A percentile compares a stretch with the other conserved stretches of the same genome.
phyloP scores from a whole-genome alignment of 2,329 filamentous ascomycete species.

The Penicillium sp. region DNA sequence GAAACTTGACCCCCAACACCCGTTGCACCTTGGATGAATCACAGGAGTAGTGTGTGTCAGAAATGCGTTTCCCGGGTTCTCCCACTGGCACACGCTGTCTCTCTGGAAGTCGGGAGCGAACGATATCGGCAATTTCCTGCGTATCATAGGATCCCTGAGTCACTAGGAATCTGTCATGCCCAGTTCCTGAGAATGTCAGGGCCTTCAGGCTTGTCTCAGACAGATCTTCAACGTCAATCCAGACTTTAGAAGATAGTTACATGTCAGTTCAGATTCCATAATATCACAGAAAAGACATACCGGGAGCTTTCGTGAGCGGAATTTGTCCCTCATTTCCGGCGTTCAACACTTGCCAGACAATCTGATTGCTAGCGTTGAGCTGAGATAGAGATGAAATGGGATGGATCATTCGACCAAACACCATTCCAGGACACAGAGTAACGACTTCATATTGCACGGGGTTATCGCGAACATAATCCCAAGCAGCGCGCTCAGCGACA shows the following conservation, averaged over 20 bases:
- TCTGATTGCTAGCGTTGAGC: slow-evolving; percentile 29
- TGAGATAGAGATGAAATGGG: slow-evolving; percentile 17
- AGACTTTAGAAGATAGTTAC: slow-evolving; percentile 13
- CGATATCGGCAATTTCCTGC: slow-evolving; percentile 31
- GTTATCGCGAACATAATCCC: slow-evolving; percentile 24
- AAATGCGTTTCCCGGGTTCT: slow-evolving; percentile 23
- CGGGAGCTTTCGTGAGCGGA: slow-evolving; percentile 26
- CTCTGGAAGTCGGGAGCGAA: slow-evolving; percentile 13
- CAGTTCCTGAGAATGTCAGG: slow-evolving; percentile 10
- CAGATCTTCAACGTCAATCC: slow-evolving; percentile 25
- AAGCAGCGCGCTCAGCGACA: slow-evolving; percentile 26
- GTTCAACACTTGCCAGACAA: slow-evolving; percentile 30
- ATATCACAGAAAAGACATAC: not conserved
- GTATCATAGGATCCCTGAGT: slow-evolving; percentile 28
- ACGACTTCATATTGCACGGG: slow-evolving; percentile 16
- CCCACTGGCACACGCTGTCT: slow-evolving; percentile 21
- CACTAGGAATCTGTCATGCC: slow-evolving; percentile 25
- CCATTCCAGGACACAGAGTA: slow-evolving; percentile 27
- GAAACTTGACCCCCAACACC: slow-evolving; percentile 44
- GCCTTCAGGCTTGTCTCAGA: slow-evolving; percentile 16
- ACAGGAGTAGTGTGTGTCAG: slow-evolving; percentile 39
- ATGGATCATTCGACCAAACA: slow-evolving; percentile 28
- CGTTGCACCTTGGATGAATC: slow-evolving; percentile 49
- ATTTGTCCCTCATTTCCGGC: slow-evolving; percentile 20
- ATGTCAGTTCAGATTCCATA: too few relatives aligned